Percentiles rank a stretch among this genome's conserved stretches.
phyloP scores from a whole-genome alignment of 495 filamentous ascomycete species.

The Platismatia glauca region DNA sequence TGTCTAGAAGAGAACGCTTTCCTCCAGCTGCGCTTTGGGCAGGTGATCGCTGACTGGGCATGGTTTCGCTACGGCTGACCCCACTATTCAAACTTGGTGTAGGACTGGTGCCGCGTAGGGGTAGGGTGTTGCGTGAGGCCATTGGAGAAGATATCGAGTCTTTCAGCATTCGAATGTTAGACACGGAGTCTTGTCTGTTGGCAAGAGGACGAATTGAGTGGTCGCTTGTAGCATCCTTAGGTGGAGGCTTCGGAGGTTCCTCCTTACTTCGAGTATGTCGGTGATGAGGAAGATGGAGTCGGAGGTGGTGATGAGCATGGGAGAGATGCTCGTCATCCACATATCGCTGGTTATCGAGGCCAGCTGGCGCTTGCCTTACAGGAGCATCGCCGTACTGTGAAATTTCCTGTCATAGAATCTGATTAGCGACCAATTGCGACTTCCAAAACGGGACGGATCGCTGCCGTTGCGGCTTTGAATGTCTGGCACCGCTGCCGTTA shows the following conservation, averaged over 20 bases:
- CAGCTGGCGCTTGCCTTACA: constrained; percentile 61
- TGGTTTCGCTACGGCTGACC: constrained; percentile 36
- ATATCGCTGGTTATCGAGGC: constrained; percentile 60
- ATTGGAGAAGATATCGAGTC: constrained; percentile 37
- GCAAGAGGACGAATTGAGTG: constrained; percentile 48
- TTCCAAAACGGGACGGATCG: constrained; percentile 13
- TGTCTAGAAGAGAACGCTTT: constrained; percentile 59
- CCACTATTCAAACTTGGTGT: constrained; percentile 59
- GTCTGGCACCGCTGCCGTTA: background rate
- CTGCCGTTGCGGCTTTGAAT: background rate
- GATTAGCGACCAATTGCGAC: constrained; percentile 19
- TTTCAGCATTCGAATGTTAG: constrained; percentile 43
- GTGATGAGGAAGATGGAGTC: constrained; percentile 65
- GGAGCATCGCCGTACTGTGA: constrained; percentile 75
- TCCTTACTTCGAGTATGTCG: constrained; percentile 62
- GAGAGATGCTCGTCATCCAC: constrained; percentile 36
- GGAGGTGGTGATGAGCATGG: constrained; percentile 46
- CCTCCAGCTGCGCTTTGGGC: constrained; percentile 37
- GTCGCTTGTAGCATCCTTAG: constrained; percentile 38
- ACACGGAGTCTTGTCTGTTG: constrained; percentile 60
- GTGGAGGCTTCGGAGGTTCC: constrained; percentile 48
- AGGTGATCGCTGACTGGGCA: constrained; percentile 51
- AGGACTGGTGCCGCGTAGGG: constrained; percentile 60
- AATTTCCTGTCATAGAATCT: constrained; percentile 50
- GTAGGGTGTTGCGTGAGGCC: constrained; percentile 40